Evolutionary conservation across 257 asterid species (phyloP).

Genomic region (Haberlea rhodopensis): DNA sequence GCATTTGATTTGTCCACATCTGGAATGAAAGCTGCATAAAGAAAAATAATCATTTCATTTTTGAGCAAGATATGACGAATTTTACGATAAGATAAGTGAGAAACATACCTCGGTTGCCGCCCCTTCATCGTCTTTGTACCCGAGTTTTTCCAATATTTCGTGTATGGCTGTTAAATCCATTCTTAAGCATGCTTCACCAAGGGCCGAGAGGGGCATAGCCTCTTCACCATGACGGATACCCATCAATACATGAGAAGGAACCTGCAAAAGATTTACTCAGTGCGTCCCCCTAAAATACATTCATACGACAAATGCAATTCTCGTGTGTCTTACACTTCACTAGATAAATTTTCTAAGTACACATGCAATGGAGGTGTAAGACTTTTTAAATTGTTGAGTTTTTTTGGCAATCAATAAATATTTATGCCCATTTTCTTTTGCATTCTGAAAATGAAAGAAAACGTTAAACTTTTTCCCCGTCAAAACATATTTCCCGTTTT

Average conservation of each 20-base stretch:
- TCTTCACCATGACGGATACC: conserved; percentile 52
- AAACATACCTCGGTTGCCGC: conserved; percentile 64
- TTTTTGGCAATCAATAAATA: no score
- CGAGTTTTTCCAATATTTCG: conserved; percentile 60
- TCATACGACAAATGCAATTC: background rate
- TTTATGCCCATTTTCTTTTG: background rate
- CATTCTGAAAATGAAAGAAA: no score
- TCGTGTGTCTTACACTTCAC: background rate
- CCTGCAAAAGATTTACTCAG: conserved; percentile 31
- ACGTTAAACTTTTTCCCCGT: background rate
- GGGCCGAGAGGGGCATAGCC: conserved; percentile 46
- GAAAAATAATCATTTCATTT: conserved; percentile 5
- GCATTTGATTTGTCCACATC: conserved; percentile 82
- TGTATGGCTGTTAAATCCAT: conserved; percentile 72
- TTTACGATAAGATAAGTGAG: conserved; percentile 9
- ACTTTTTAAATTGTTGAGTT: no score
- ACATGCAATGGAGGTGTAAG: no score
- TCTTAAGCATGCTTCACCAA: conserved; percentile 67
- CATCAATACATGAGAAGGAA: conserved; percentile 63
- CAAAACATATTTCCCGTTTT: background rate
- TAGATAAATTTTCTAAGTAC: no score
- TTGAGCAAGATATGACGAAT: conserved; percentile 16
- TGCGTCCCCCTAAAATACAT: conserved; percentile 1
- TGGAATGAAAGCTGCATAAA: conserved; percentile 58
- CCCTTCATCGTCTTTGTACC: conserved; percentile 76